Percentiles rank a stretch among this genome's conserved stretches.
These are phyloP conservation scores for Mycena floridula DNA, from an alignment of 768 basidiomycete species.

Conservation along the genomic window DNA sequence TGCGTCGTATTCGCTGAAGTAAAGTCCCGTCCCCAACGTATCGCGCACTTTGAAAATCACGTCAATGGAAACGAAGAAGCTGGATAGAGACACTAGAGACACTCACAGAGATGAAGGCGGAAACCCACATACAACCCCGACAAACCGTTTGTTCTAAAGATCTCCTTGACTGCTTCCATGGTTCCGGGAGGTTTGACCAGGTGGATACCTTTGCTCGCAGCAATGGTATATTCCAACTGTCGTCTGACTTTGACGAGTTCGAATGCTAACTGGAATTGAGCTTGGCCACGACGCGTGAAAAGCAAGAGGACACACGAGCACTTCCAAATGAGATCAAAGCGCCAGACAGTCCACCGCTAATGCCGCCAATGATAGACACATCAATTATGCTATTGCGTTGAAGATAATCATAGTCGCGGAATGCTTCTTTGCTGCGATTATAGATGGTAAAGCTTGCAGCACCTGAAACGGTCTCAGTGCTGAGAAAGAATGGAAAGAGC, in stretches of 20 bases:
- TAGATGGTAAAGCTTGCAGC: constrained; percentile 92
- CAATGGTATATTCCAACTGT: constrained; percentile 90
- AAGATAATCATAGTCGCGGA: constrained; percentile 53
- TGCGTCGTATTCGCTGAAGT: constrained; percentile 92
- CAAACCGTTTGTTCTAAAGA: constrained; percentile 57
- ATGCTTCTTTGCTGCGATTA: constrained; percentile 73
- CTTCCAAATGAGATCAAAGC: constrained; percentile 85
- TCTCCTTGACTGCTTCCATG: constrained; percentile 71
- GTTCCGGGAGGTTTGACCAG: constrained; percentile 76
- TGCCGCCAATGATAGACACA: constrained; percentile 70
- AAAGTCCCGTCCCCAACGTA: constrained; percentile 82
- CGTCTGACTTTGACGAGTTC: constrained; percentile 95
- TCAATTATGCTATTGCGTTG: constrained; percentile 55
- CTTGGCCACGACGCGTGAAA: background rate
- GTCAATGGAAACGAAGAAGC: constrained; percentile 1
- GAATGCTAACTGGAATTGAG: constrained; percentile 48
- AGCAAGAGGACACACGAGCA: constrained; percentile 59
- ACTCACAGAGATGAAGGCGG: constrained; percentile 75
- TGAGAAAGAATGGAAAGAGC: no score
- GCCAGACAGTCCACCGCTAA: constrained; percentile 85
- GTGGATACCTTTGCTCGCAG: constrained; percentile 68
- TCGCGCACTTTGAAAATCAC: constrained; percentile 59
- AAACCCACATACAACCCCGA: constrained; percentile 79
- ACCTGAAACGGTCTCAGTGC: constrained; percentile 37
- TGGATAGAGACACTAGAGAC: constrained; percentile 1